Conservation (phyloP, 2,329 filamentous ascomycete species). For the Chrysoporthe puriensis region DNA sequence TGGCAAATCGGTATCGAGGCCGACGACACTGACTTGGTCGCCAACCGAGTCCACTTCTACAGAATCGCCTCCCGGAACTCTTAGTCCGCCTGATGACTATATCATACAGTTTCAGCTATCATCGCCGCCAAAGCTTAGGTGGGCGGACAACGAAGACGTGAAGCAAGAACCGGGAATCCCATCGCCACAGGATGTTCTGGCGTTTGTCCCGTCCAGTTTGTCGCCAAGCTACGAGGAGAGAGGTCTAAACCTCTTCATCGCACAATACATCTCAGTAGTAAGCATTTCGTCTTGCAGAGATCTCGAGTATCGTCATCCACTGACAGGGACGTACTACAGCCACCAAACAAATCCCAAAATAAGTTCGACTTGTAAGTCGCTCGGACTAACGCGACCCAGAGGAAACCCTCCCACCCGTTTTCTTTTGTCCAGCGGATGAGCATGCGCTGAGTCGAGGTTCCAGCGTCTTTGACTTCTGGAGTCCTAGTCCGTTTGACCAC, state of each 20-base stretch:
- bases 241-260: conserved; percentile 24
- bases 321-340: conserved; percentile 2
- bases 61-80: conserved; percentile 1
- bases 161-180: conserved; percentile 1
- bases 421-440: neutral
- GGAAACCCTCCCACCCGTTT: neutral
- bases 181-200: conserved; percentile 3
- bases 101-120: conserved; percentile 10
- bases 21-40: conserved; percentile 31
- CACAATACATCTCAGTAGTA: conserved; percentile 23
- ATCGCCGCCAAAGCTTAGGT: conserved; percentile 12
- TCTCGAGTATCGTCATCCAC: neutral
- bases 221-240: conserved; percentile 24
- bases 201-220: conserved; percentile 13
- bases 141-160: neutral
- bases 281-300: neutral
- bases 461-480: conserved; percentile 55
- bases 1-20: conserved; percentile 5
- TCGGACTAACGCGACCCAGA: neutral
- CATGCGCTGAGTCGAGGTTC: too few species aligned
- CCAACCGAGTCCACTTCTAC: conserved; percentile 6
- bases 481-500: conserved; percentile 42
- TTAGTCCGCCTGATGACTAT: conserved; percentile 1
- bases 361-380: conserved; percentile 51
- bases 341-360: conserved; percentile 48